These are phyloP conservation scores for Boletellus ananas DNA, from an alignment of 768 basidiomycete species.

Conservation along the genomic window DNA sequence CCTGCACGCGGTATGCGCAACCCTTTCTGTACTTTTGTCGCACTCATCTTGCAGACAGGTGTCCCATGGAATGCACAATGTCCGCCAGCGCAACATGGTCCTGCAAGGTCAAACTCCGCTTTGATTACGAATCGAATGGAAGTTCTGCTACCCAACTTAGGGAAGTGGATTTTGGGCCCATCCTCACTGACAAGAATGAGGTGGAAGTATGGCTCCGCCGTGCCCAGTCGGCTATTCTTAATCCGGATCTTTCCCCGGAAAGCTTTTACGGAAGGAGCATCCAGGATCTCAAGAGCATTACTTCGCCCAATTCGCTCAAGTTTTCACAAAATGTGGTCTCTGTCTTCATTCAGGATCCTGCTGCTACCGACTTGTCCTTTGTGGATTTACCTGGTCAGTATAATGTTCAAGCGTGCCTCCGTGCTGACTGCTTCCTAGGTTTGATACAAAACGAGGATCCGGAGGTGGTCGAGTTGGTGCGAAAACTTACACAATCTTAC, in stretches of 20 bases:
- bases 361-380: constrained; percentile 47
- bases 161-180: constrained; percentile 29
- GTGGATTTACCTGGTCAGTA: constrained; percentile 51
- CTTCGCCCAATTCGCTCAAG: constrained; percentile 22
- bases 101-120: constrained; percentile 42
- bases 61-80: constrained; percentile 53
- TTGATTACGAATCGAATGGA: constrained; percentile 32
- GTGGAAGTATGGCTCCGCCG: constrained; percentile 45
- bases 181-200: constrained; percentile 25
- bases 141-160: constrained; percentile 1
- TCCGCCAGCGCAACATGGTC: constrained; percentile 41
- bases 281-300: constrained; percentile 24
- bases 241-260: constrained; percentile 13
- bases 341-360: constrained; percentile 43
- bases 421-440: constrained; percentile 31
- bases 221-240: constrained; percentile 45
- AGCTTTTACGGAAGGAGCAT: constrained; percentile 22
- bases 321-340: constrained; percentile 54
- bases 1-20: constrained; percentile 48
- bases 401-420: background rate
- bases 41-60: constrained; percentile 30
- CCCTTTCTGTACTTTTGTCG: background rate
- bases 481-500: constrained; percentile 43
- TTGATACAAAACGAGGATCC: constrained; percentile 54
- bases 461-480: constrained; percentile 43